Percentiles rank a stretch among this genome's conserved stretches.
phyloP scores from a whole-genome alignment of 768 basidiomycete genomes.

The Xanthoconium purpureum region DNA sequence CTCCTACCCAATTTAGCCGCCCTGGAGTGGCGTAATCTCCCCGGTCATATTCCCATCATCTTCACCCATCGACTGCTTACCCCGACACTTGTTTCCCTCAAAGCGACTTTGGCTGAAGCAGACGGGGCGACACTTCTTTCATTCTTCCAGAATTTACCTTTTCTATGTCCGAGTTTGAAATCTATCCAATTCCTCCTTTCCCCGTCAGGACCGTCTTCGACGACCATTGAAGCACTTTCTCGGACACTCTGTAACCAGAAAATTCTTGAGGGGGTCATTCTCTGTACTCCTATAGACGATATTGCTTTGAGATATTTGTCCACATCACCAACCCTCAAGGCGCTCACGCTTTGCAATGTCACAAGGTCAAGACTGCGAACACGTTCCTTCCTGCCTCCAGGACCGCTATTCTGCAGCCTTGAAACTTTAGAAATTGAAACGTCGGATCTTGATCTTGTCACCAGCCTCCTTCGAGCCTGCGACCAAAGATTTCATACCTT shows the following conservation, averaged over 20 bases:
- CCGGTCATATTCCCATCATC: neutral
- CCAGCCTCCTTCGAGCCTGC: constrained; percentile 3
- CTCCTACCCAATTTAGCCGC: constrained; percentile 6
- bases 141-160: neutral
- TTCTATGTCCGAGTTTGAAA: neutral
- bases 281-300: neutral
- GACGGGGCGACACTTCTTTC: constrained; percentile 8
- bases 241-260: constrained; percentile 1
- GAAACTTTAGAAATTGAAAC: neutral
- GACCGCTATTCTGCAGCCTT: neutral
- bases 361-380: neutral
- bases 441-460: constrained; percentile 4
- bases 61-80: constrained; percentile 11
- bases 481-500: constrained; percentile 7
- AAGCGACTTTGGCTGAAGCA: neutral
- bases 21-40: too few relatives aligned
- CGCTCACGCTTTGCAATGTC: neutral
- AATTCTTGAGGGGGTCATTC: neutral
- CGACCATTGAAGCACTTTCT: constrained; percentile 2
- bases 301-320: constrained; percentile 2
- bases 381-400: neutral
- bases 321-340: constrained; percentile 6
- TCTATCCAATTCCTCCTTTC: constrained; percentile 2
- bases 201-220: neutral
- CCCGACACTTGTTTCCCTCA: constrained; percentile 8